Conservation (phyloP, 306 rosid species). For the Fagus crenata region DNA sequence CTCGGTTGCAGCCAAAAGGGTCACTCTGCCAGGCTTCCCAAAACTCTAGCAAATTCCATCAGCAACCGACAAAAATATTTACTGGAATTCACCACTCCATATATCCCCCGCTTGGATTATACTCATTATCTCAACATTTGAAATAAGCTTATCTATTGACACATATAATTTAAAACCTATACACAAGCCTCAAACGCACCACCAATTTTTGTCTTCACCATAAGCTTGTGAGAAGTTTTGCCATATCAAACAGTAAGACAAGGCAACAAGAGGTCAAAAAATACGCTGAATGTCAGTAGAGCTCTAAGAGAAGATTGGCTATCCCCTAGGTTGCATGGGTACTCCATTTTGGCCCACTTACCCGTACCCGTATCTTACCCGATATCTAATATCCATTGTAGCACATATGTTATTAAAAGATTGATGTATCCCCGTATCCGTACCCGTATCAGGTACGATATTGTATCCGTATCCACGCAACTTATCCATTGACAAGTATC, state of each 20-base stretch:
- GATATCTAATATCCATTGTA: no score
- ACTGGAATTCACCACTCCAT: not conserved
- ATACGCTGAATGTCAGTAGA: not conserved
- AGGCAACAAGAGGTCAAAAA: not conserved
- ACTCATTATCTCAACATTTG: not conserved
- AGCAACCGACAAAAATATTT: not conserved
- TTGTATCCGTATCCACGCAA: no score
- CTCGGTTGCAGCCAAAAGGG: not conserved
- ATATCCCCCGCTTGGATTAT: not conserved
- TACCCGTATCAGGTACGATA: no score
- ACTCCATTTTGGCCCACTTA: not conserved
- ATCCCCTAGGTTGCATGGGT: not conserved
- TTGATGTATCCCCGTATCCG: no score
- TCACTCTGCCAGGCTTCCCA: not conserved
- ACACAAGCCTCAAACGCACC: not conserved
- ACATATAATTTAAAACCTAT: not conserved
- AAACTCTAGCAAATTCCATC: not conserved
- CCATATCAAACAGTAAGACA: not conserved
- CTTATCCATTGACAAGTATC: no score
- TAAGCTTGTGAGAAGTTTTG: not conserved
- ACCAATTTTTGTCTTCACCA: not conserved
- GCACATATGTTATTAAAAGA: no score
- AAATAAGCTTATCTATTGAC: not conserved
- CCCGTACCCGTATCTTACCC: no score
- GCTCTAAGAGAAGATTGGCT: not conserved